Percentiles rank a stretch among this genome's conserved stretches.
Conservation (phyloP, 257 asterid species). For the Petunia axillaris region DNA sequence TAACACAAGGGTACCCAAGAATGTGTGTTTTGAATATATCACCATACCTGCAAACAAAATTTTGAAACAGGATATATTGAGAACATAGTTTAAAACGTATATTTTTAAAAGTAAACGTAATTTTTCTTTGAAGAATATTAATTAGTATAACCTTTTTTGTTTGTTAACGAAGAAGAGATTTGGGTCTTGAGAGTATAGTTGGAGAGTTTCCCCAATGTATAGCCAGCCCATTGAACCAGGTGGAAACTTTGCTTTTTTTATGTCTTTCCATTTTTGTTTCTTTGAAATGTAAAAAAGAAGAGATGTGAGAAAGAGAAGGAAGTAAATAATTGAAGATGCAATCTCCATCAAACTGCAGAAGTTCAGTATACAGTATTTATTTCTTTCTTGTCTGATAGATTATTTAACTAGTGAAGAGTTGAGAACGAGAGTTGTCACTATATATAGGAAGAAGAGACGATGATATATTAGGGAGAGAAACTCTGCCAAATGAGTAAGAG, state of each 20-base stretch:
- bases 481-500: constrained; percentile 24
- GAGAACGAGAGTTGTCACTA: constrained; percentile 24
- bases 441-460: constrained; percentile 35
- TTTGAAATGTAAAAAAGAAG: constrained; percentile 47
- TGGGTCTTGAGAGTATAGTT: constrained; percentile 71
- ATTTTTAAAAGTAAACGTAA: background rate
- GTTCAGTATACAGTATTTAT: background rate
- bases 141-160: constrained; percentile 49
- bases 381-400: background rate
- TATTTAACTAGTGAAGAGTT: constrained; percentile 13
- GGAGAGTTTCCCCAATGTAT: constrained; percentile 74
- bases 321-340: constrained; percentile 31
- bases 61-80: background rate
- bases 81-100: constrained; percentile 5
- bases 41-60: constrained; percentile 56
- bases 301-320: constrained; percentile 54
- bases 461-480: background rate
- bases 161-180: constrained; percentile 59
- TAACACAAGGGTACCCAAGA: constrained; percentile 81
- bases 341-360: constrained; percentile 32
- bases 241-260: constrained; percentile 42
- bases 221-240: constrained; percentile 95
- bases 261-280: constrained; percentile 32
- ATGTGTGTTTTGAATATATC: constrained; percentile 75
- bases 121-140: background rate